Evolutionary conservation across 1,284 basidiomycete genomes (phyloP).

Genomic region (Irpex lacteus): DNA sequence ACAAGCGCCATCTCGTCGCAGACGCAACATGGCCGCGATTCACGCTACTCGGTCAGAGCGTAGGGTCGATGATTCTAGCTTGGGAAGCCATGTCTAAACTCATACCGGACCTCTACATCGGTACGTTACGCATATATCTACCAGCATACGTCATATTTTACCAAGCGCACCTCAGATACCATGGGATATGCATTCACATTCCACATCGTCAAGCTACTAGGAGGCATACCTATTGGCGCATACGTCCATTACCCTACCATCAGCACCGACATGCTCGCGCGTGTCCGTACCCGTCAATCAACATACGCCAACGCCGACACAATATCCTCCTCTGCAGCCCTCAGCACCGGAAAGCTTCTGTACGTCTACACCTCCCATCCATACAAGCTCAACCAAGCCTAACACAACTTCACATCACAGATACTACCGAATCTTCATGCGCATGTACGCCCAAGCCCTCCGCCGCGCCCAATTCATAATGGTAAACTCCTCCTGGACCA

Average conservation of each 20-base stretch:
- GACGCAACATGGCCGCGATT: conserved; percentile 85
- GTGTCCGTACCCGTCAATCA: conserved; percentile 62
- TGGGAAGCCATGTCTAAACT: conserved; percentile 77
- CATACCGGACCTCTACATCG: conserved; percentile 89
- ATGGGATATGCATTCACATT: conserved; percentile 98
- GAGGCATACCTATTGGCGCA: conserved; percentile 73
- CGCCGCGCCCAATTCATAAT: conserved; percentile 77
- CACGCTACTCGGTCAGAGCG: conserved; percentile 88
- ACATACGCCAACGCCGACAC: conserved; percentile 68
- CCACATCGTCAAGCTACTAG: conserved; percentile 68
- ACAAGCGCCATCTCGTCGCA: conserved; percentile 72
- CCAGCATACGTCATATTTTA: background rate
- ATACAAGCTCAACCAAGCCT: background rate
- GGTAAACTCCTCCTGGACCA: conserved; percentile 97
- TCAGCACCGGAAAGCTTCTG: conserved; percentile 73
- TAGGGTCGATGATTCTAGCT: conserved; percentile 83
- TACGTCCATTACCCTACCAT: conserved; percentile 98
- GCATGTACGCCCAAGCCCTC: conserved; percentile 77
- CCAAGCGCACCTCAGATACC: conserved; percentile 60
- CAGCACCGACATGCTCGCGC: conserved; percentile 88
- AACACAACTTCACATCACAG: conserved; percentile 35
- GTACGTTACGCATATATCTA: conserved; percentile 35
- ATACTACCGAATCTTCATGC: conserved; percentile 90
- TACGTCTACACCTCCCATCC: conserved; percentile 36
- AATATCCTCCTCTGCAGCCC: conserved; percentile 58